Base-by-base conservation (phyloP, 176 grass and related monocot species). In the Paspalum vaginatum region DNA sequence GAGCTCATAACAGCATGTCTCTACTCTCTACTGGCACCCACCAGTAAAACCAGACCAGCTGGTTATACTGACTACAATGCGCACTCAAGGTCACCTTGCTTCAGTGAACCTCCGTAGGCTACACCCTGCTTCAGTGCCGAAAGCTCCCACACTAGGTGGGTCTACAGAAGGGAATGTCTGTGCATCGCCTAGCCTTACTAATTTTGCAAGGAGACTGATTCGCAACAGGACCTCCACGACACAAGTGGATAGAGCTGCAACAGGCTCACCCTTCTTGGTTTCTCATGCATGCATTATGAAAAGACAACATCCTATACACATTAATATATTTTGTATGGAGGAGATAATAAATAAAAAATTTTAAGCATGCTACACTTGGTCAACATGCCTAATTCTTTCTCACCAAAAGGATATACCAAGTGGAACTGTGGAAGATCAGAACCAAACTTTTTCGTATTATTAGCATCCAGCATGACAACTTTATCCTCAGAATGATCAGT, bases 351-450 rank as follows among this genome's bases (percentile, higher is more conserved):
- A 15, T 24, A 7, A 20, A 32, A 12, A 81, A 61, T 7, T n/a
- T 37, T 20, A n/a, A 70, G 17, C 41, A 59, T 48, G 41, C 25
- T 21, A 40, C n/a, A 13, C 11, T 51, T 60, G 16, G 27, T 42
- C 42, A 21, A 5, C 9, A 38, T 39, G 67, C 4, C 12, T 61
- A 61, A 26, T 72, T 61, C 10, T 40, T 10, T 79, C n/a, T 62
- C 9, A 4, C 5, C 18, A 50, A 45, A 81, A 40, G 32, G 20
- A 81, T 11, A 50, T 22, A 70, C 53, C 13, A 52, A 51, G 27
- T n/a, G 57, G n/a, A n/a, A n/a, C n/a, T n/a, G n/a, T n/a, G n/a
- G 67, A 50, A 61, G 55, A 72, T 50, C 56, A 50, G 56, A 49
- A 41, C 11, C 27, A 49, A 72, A 50, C 2, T 14, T 59, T 49